phyloP scores from a whole-genome alignment of 2,329 filamentous ascomycete species.

The Ilyonectria sp. region DNA sequence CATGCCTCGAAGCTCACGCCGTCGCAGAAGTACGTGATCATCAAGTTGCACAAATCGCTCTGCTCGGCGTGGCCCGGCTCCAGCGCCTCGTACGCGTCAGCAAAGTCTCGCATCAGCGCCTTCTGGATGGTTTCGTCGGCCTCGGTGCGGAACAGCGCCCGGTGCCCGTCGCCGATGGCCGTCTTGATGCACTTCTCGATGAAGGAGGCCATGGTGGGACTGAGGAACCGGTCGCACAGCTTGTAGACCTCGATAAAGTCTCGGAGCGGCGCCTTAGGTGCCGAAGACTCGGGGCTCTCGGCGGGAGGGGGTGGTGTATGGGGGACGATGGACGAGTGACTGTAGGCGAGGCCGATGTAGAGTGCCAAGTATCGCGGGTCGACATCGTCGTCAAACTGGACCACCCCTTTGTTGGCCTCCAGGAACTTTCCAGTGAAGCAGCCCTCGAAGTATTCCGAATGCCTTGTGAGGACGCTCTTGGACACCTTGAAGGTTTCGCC shows the following conservation, averaged over 20 bases:
- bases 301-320: slow-evolving; percentile 44
- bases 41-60: slow-evolving; percentile 37
- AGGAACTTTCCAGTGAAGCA: slow-evolving; percentile 48
- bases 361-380: slow-evolving; percentile 53
- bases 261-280: slow-evolving; percentile 47
- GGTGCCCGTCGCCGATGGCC: slow-evolving; percentile 51
- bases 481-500: slow-evolving; percentile 51
- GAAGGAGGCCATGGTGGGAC: slow-evolving; percentile 48
- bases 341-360: slow-evolving; percentile 55
- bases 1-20: slow-evolving; percentile 50
- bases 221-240: slow-evolving; percentile 55
- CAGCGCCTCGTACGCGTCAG: slow-evolving; percentile 54
- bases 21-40: slow-evolving; percentile 54
- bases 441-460: slow-evolving; percentile 54
- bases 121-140: slow-evolving; percentile 49
- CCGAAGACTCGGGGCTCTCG: slow-evolving; percentile 45
- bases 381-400: slow-evolving; percentile 52
- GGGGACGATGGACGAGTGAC: slow-evolving; percentile 52
- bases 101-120: slow-evolving; percentile 52
- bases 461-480: slow-evolving; percentile 48
- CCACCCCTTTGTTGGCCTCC: slow-evolving; percentile 47
- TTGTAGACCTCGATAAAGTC: slow-evolving; percentile 56
- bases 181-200: slow-evolving; percentile 50
- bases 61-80: slow-evolving; percentile 42
- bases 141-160: slow-evolving; percentile 50